These are phyloP conservation scores for Primulina tabacum DNA, from an alignment of 257 asterid species.

Conservation along the genomic window DNA sequence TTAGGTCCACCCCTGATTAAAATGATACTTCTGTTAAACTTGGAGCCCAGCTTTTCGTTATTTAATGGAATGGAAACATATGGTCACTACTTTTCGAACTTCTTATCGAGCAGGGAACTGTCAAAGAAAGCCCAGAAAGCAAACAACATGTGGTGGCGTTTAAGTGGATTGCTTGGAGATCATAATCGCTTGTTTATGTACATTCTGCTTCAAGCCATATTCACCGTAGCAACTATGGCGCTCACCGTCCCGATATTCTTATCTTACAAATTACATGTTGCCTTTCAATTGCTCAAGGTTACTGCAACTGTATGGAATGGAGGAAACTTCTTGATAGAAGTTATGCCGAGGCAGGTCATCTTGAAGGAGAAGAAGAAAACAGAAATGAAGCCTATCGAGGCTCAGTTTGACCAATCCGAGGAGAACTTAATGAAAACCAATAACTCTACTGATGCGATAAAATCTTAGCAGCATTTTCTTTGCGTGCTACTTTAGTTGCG, in stretches of 20 bases:
- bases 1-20: not conserved
- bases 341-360: constrained; percentile 90
- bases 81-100: not conserved
- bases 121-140: constrained; percentile 95
- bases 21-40: not conserved
- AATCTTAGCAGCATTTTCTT: constrained; percentile 20
- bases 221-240: constrained; percentile 85
- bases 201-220: constrained; percentile 75
- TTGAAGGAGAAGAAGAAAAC: constrained; percentile 77
- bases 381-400: constrained; percentile 45
- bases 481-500: not conserved
- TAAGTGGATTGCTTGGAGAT: constrained; percentile 91
- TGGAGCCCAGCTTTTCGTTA: not conserved
- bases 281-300: constrained; percentile 82
- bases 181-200: constrained; percentile 91
- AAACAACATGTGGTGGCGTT: constrained; percentile 87
- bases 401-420: constrained; percentile 24
- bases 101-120: constrained; percentile 54
- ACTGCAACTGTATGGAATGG: constrained; percentile 92
- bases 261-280: constrained; percentile 62
- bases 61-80: not conserved
- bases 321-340: constrained; percentile 87
- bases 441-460: constrained; percentile 26
- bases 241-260: constrained; percentile 87
- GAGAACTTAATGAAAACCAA: constrained; percentile 19